Evolutionary conservation across 768 basidiomycete genomes (phyloP), one percentile per base, ranked within the genome.

Genomic region (Trametopsis cervina): DNA sequence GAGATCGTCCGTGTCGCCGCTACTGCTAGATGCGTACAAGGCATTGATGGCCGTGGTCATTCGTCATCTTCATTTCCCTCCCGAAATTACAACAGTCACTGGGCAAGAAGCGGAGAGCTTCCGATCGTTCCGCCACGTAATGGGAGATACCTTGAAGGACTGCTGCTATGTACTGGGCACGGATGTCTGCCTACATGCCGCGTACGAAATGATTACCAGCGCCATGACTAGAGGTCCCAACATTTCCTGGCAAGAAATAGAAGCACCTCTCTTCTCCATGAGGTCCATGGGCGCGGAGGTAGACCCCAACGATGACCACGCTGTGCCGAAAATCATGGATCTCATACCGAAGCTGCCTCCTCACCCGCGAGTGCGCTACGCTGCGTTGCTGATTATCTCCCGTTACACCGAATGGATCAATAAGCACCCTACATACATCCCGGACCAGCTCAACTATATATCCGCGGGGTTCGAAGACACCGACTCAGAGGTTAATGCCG

Each of bases 141-240:
- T 99, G 89, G 96, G 96, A 33, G 94, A 99, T 63, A 98, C 96
- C 3, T 76, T 99, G 54, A 99, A 99, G 67, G 96, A 99, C 62
- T 98, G 96, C 62, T 99, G 96, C 66, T 78, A 84, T 54, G 92
- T 99, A 40, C 76, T 99, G 39, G 88, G 92, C 38, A 78, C 94
- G 2, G 85, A 91, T 43, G 75, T 75, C 2, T 98, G 96, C 60
- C 73, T 99, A 37, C 65, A 83, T 44, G 75, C 85, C 2, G 77
- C 93, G 2, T 89, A 89, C 66, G 82, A 88, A 51, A 75, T 89
- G 61, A 85, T 98, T 53, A 81, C 80, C 24, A 62, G 68, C 5
- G 89, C 88, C 2, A 74, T 98, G 44, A 72, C 81, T 20, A 79
- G 78, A 36, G 72, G 73, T 21, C 62, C 76, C 11, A 73, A 74